Conservation (phyloP, 1,139 yeast genomes). For the Sugiyamaella xylanicola region DNA sequence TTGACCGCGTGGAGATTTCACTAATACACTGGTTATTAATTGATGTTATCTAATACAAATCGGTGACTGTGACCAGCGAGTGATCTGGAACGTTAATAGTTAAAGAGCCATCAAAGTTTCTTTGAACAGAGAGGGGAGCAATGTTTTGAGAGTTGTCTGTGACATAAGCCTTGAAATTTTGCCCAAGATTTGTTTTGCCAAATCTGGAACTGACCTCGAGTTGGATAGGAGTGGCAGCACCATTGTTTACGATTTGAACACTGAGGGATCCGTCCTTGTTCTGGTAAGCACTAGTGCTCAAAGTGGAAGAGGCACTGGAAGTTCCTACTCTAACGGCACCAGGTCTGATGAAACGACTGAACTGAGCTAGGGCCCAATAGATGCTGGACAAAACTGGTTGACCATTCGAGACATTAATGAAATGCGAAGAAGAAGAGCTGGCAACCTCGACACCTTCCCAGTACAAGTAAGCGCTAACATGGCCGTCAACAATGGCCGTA, state of each 20-base stretch:
- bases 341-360: conserved; percentile 26
- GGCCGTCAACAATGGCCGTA: conserved; percentile 18
- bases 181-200: conserved; percentile 1
- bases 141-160: conserved; percentile 8
- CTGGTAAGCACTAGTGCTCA: conserved; percentile 14
- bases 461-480: conserved; percentile 20
- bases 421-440: conserved; percentile 13
- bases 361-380: conserved; percentile 25
- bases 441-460: conserved; percentile 21
- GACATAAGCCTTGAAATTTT: conserved; percentile 5
- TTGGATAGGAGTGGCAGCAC: conserved; percentile 1
- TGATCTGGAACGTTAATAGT: conserved; percentile 7
- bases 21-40: no score
- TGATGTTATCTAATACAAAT: not conserved
- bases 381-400: conserved; percentile 11
- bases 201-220: not conserved
- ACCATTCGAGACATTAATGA: conserved; percentile 10
- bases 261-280: conserved; percentile 16
- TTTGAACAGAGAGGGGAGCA: conserved; percentile 3
- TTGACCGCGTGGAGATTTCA: no score
- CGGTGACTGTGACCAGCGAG: conserved; percentile 8
- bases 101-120: conserved; percentile 2
- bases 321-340: conserved; percentile 24
- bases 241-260: conserved; percentile 16
- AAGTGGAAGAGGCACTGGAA: not conserved